phyloP scores from a whole-genome alignment of 371 early-diverging fungal species.

The Mycotypha africana region DNA sequence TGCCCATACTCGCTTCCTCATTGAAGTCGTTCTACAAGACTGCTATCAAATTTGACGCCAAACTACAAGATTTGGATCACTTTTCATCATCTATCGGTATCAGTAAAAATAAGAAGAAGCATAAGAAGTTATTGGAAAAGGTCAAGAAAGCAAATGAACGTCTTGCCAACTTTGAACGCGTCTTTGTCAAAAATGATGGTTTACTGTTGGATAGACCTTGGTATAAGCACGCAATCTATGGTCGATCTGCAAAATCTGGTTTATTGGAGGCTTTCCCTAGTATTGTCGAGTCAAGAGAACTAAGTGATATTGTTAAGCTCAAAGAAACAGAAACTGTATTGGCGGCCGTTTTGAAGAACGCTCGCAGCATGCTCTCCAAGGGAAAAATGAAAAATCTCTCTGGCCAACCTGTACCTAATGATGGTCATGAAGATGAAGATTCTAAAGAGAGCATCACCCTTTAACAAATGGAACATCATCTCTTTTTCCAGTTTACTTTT shows the following conservation, averaged over 20 bases:
- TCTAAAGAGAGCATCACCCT: no score
- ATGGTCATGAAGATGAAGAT: no score
- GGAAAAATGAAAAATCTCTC: no score
- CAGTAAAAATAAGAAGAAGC: conserved; percentile 1
- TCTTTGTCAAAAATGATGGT: conserved; percentile 47
- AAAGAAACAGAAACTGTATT: not conserved
- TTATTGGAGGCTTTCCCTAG: conserved; percentile 42
- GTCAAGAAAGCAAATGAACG: conserved; percentile 37
- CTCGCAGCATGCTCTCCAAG: conserved; percentile 3
- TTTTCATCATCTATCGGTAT: not conserved
- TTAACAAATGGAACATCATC: no score
- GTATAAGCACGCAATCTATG: conserved; percentile 57
- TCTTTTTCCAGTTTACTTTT: no score
- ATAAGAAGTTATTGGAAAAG: conserved; percentile 11
- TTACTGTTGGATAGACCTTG: conserved; percentile 41
- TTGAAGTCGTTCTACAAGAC: conserved; percentile 4
- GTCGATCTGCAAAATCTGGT: conserved; percentile 47
- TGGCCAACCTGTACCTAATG: no score
- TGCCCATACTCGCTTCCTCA: conserved; percentile 3
- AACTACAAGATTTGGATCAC: conserved; percentile 5
- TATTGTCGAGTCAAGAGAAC: conserved; percentile 34
- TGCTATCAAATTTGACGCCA: conserved; percentile 3
- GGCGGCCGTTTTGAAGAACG: conserved; percentile 1
- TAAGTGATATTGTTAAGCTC: no score
- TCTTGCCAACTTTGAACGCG: conserved; percentile 42